Percentiles rank a stretch among this genome's conserved stretches.
Evolutionary conservation across 2,329 filamentous ascomycete genomes (phyloP).

Genomic region (Sphaceloma murrayae): DNA sequence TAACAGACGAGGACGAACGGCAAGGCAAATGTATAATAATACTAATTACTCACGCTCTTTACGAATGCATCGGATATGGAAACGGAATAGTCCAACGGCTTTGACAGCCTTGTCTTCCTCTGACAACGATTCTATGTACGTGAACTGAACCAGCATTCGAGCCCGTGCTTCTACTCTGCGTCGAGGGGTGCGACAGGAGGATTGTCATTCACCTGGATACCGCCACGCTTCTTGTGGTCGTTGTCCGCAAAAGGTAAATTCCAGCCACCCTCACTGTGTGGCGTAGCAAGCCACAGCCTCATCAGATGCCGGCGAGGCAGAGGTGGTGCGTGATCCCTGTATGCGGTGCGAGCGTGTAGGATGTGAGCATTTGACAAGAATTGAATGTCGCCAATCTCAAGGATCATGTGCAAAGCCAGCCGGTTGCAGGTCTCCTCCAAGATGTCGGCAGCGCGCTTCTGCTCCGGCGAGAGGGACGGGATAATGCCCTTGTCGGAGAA

Average conservation of each 20-base stretch:
- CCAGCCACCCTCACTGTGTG: constrained; percentile 77
- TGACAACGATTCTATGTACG: background rate
- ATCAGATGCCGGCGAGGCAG: constrained; percentile 67
- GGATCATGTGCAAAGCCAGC: constrained; percentile 70
- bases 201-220: constrained; percentile 77
- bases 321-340: constrained; percentile 61
- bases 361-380: constrained; percentile 74
- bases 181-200: constrained; percentile 65
- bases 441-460: constrained; percentile 57
- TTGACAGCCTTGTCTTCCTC: no score
- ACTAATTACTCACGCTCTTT: constrained; percentile 12
- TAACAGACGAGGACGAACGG: background rate
- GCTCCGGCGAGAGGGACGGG: constrained; percentile 59
- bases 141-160: background rate
- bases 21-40: constrained; percentile 5
- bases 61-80: background rate
- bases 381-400: constrained; percentile 82
- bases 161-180: constrained; percentile 50
- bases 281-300: constrained; percentile 74
- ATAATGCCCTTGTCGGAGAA: constrained; percentile 66
- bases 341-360: constrained; percentile 71
- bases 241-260: constrained; percentile 72
- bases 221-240: constrained; percentile 75
- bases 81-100: no score
- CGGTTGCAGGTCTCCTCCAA: constrained; percentile 68